These are phyloP conservation scores for Salvia hispanica DNA, from an alignment of 257 asterid species.

Conservation along the genomic window DNA sequence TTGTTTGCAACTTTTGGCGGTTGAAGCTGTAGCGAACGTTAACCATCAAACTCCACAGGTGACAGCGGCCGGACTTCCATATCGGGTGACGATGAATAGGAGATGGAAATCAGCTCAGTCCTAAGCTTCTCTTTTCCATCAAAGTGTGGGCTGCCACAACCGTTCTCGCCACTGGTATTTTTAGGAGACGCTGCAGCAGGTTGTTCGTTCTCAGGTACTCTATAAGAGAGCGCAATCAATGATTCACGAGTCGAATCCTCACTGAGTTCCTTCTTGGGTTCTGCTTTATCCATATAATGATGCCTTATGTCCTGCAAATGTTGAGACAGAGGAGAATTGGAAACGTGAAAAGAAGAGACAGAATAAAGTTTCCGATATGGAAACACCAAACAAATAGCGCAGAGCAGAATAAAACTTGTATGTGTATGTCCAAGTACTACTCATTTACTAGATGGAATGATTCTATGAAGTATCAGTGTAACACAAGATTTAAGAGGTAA, in stretches of 20 bases:
- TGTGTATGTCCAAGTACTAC: too few species aligned
- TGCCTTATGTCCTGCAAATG: slow-evolving; percentile 32
- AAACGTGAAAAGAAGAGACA: background rate
- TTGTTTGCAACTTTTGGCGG: background rate
- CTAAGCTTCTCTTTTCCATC: slow-evolving; percentile 42
- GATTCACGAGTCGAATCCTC: slow-evolving; percentile 68
- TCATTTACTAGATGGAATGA: too few species aligned
- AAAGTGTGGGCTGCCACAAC: slow-evolving; percentile 19
- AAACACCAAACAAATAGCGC: background rate
- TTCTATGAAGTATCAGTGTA: too few species aligned
- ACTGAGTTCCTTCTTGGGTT: slow-evolving; percentile 32
- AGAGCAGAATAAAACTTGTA: too few species aligned
- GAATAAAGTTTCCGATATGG: background rate
- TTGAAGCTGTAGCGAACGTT: slow-evolving; percentile 24
- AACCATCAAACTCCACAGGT: slow-evolving; percentile 41
- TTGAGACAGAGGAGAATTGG: background rate
- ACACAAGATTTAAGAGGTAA: too few species aligned
- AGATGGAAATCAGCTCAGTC: slow-evolving; percentile 60
- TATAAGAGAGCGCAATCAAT: slow-evolving; percentile 61
- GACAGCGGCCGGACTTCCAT: slow-evolving; percentile 28
- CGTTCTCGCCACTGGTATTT: slow-evolving; percentile 30
- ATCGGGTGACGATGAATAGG: slow-evolving; percentile 51
- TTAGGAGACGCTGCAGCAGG: slow-evolving; percentile 35
- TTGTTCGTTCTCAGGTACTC: slow-evolving; percentile 41
- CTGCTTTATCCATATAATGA: slow-evolving; percentile 53